Conservation (phyloP, 208 protist species). For the Leishmania amazonensis region DNA sequence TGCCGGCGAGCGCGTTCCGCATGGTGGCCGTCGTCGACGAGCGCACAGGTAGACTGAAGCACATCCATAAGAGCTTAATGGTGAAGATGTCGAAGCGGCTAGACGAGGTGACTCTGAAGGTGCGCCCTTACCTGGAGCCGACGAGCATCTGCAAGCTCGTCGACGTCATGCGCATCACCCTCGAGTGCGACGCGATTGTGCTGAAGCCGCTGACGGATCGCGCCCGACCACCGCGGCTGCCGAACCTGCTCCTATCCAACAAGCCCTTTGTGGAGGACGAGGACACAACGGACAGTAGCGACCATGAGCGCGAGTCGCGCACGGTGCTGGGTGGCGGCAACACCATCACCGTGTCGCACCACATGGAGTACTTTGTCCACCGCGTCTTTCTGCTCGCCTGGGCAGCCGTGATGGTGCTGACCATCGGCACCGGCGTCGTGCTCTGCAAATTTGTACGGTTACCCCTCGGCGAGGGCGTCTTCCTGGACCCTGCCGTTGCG, state of each 20-base stretch:
- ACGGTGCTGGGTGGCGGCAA: slow-evolving; percentile 63
- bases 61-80: slow-evolving; percentile 78
- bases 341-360: slow-evolving; percentile 76
- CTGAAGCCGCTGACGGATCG: slow-evolving; percentile 69
- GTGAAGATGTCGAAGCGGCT: slow-evolving; percentile 65
- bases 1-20: slow-evolving; percentile 73
- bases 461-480: slow-evolving; percentile 62
- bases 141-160: slow-evolving; percentile 78
- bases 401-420: slow-evolving; percentile 58
- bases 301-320: slow-evolving; percentile 74
- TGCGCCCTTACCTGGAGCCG: slow-evolving; percentile 73
- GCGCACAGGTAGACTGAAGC: slow-evolving; percentile 66
- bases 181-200: slow-evolving; percentile 77
- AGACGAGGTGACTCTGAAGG: slow-evolving; percentile 63
- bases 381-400: slow-evolving; percentile 78
- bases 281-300: slow-evolving; percentile 82
- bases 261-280: slow-evolving; percentile 68
- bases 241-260: slow-evolving; percentile 53
- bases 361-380: slow-evolving; percentile 87
- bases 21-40: slow-evolving; percentile 75
- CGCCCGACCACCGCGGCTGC: slow-evolving; percentile 69
- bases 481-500: slow-evolving; percentile 72
- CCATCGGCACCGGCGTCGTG: slow-evolving; percentile 44
- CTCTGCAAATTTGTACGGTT: slow-evolving; percentile 41
- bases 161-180: slow-evolving; percentile 75